Evolutionary conservation across 202 grass and related monocot genomes (phyloP), one percentile per base, ranked within the genome.

Genomic region (Musa balbisiana): DNA sequence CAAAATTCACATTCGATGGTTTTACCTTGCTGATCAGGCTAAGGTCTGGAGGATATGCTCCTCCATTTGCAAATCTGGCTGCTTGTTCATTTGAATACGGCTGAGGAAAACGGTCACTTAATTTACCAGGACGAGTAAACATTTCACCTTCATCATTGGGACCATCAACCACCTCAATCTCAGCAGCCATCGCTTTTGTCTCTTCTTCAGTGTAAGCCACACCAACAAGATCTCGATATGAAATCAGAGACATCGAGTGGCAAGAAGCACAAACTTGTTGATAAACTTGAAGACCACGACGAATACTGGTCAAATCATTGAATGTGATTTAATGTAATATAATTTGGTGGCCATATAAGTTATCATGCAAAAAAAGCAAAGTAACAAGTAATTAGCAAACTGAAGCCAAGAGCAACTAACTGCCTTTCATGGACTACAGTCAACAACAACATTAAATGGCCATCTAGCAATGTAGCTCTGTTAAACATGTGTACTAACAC

Each of bases 191-290:
- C 25, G 83, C 83, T 24, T 80, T 84, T 56, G 83, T 80, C 60
- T 84, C 83, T 9, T 84, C 82, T 84, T 84, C 82, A 59, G 82
- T 84, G 53, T 84, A 84, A 29, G 82, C 82, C 63, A 84, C 82
- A 25, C 82, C 82, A 52, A 84, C 82, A 77, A 84, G 53, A 84
- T 84, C 71, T 53, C 82, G 69, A 76, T 84, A 84, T 69, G 82
- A 84, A 68, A 84, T 79, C 55, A 84, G 73, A 55, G 82, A 84
- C 82, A 84, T 79, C 3, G 82, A 84, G 49, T 84, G 82, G 56
- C 82, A 84, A 22, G 82, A 84, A 72, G 82, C 82, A 84, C 82
- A 84, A 53, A 84, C 82, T 79, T 84, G 82, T 62, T 79, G 76
- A 62, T 84, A 84, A 51, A 84, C 82, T 60, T 84, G 82, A 67